phyloP scores from a whole-genome alignment of 2,329 filamentous ascomycete species.

The Penicillium sp. region DNA sequence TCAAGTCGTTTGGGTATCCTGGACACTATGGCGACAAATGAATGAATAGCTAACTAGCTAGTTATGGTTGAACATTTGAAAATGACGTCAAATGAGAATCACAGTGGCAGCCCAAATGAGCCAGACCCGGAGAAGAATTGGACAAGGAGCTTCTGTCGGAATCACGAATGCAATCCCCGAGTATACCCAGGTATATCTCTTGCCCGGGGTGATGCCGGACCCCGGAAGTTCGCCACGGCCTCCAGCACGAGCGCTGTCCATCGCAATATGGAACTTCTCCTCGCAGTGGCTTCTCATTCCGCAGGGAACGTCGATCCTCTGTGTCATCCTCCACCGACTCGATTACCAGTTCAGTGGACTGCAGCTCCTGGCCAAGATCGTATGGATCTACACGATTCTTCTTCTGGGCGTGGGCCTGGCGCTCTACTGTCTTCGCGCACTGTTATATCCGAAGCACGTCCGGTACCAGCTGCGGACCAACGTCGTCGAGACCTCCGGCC shows the following conservation, averaged over 20 bases:
- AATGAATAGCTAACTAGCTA: too few relatives aligned
- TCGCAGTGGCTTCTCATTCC: conserved; percentile 42
- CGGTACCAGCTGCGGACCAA: conserved; percentile 28
- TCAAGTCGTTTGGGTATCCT: too few relatives aligned
- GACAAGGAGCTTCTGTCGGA: too few relatives aligned
- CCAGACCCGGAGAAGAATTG: too few relatives aligned
- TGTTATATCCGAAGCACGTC: conserved; percentile 34
- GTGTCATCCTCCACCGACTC: conserved; percentile 37
- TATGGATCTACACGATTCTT: conserved; percentile 41
- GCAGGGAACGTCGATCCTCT: conserved; percentile 40
- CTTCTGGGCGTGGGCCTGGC: conserved; percentile 29
- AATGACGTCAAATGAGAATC: too few relatives aligned
- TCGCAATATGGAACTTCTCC: conserved; percentile 34
- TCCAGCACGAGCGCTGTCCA: conserved; percentile 11
- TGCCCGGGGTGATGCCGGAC: conserved; percentile 4
- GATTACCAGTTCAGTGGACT: conserved; percentile 44
- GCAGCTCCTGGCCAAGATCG: conserved; percentile 35
- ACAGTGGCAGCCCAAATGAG: too few relatives aligned
- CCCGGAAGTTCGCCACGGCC: neutral
- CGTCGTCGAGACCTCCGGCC: conserved; percentile 38
- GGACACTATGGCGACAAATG: too few relatives aligned
- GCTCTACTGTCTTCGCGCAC: conserved; percentile 34
- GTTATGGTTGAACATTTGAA: too few relatives aligned
- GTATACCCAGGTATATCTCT: too few relatives aligned
- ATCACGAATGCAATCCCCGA: too few relatives aligned